These are phyloP conservation scores for Sugiyamaella boreocaroliniensis DNA, from an alignment of 805 yeast genomes.

Conservation along the genomic window DNA sequence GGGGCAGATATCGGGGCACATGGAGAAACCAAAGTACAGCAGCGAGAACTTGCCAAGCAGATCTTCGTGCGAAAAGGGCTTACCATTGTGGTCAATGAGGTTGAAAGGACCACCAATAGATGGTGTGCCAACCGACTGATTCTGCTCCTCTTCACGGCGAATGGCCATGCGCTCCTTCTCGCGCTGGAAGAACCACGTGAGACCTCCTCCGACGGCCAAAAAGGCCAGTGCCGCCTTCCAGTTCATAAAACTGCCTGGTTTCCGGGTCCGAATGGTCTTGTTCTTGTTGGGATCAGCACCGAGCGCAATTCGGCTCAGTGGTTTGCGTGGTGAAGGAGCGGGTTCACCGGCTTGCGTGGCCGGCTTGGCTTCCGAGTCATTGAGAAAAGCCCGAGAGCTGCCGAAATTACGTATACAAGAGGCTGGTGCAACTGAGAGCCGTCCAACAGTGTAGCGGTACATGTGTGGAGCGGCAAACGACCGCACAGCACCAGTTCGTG, in stretches of 20 bases:
- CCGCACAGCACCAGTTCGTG: too few relatives aligned
- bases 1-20: conserved; percentile 98
- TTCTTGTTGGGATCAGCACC: conserved; percentile 46
- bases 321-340: conserved; percentile 40
- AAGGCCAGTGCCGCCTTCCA: conserved; percentile 78
- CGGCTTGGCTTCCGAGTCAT: too few relatives aligned
- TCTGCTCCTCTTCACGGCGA: conserved; percentile 74
- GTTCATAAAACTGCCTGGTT: conserved; percentile 39
- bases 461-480: too few relatives aligned
- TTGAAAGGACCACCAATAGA: conserved; percentile 86
- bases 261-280: conserved; percentile 27
- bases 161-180: conserved; percentile 72
- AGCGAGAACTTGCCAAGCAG: conserved; percentile 73
- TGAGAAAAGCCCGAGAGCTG: too few relatives aligned
- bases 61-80: conserved; percentile 69
- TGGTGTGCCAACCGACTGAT: conserved; percentile 87
- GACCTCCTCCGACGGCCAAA: conserved; percentile 60
- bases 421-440: too few relatives aligned
- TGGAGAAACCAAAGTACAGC: conserved; percentile 93
- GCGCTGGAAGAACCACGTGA: conserved; percentile 61
- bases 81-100: conserved; percentile 62
- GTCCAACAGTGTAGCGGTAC: too few relatives aligned
- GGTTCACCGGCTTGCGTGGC: too few relatives aligned
- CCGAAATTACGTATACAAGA: too few relatives aligned
- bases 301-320: conserved; percentile 72